Evolutionary conservation across 805 yeast genomes (phyloP), one percentile per base, ranked within the genome.

Genomic region (Metschnikowia picachoensis): DNA sequence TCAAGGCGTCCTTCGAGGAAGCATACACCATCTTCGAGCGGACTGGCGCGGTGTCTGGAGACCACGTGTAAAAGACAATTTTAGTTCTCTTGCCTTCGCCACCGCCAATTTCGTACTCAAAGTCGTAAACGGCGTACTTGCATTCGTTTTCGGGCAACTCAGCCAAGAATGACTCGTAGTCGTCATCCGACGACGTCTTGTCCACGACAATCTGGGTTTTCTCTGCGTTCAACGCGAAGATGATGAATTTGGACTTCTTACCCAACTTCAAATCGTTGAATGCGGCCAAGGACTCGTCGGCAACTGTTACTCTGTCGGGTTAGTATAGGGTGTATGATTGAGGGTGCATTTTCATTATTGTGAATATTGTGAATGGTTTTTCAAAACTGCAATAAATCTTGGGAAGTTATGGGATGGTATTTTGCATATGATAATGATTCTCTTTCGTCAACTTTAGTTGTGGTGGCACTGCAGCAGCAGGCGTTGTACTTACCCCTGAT

Each of bases 21-120:
- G 99, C 98, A 76, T 91, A 92, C 53, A 92, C 87, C 99, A 94
- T 94, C 86, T 94, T 94, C 60, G 90, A 70, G 77, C 95, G 86
- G 62, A 94, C 83, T 52, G 94, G 89, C 45, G 98, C 97, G 52
- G 95, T 88, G 67, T 94, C 99, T 62, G 99, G 99, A 52, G 97
- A 83, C 99, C 99, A 94, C 57, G 94, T 87, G 76, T 65, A 73
- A 71, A 74, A 82, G 37, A 80, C 75, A 53, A 82, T 77, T 68
- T 81, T 83, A 56, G 83, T 80, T 78, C 96, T 87, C 79, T 89
- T 90, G 67, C 99, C 99, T 72, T 92, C 98, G 60, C 89, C 91
- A 43, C 80, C 82, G 56, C 85, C 80, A 50, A 88, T 74, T 70
- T 90, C 96, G 72, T 91, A 94, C 75, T 92, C 97, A 61, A 94